Base-by-base conservation (phyloP, 768 basidiomycete species). In the Lactarius quietus region DNA sequence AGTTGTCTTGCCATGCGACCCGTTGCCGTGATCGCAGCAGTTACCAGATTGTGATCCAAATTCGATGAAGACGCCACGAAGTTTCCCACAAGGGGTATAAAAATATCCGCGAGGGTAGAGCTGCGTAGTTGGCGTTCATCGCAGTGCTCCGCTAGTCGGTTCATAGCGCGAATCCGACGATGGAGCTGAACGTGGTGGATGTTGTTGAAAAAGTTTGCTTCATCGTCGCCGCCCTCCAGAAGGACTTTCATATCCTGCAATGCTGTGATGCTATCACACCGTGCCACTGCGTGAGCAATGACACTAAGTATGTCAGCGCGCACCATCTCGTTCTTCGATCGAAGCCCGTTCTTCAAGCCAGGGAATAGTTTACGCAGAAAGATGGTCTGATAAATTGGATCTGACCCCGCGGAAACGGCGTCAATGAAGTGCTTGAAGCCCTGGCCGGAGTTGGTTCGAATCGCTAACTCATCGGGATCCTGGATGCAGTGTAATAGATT, bases 171-270 rank as follows among this genome's bases (percentile, higher is more conserved):
- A 1, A 88, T 86, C 28, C 96, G 87, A 68, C 95, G 86, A 74
- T 98, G 95, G 3, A 89, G 78, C 76, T 99, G 97, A 52, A 98
- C 85, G 73, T 99, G 97, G 60, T 90, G 85, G 56, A 98, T 86
- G 75, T 99, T 99, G 80, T 88, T 89, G 83, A 99, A 98, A 78
- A 98, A 95, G 73, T 90, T 95, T 36, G 93, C 94, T 75, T 99
- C 96, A 57, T 91, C 88, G 72, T 98, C 95, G 1, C 93, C 95
- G 20, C 82, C 86, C 9, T 91, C 92, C 36, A 98, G 82, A 8
- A 98, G 77, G 14, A 86, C 81, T 28, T 79, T 84, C 86, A 98
- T 87, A 72, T 98, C 95, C 57, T 85, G 86, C 31, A 98, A 76
- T 2, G 83, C 74, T 0, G 77, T 72, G 35, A 95, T 78, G 23